These are phyloP conservation scores for Alternaria viburni DNA, from an alignment of 2,329 filamentous ascomycete genomes.

Conservation along the genomic window DNA sequence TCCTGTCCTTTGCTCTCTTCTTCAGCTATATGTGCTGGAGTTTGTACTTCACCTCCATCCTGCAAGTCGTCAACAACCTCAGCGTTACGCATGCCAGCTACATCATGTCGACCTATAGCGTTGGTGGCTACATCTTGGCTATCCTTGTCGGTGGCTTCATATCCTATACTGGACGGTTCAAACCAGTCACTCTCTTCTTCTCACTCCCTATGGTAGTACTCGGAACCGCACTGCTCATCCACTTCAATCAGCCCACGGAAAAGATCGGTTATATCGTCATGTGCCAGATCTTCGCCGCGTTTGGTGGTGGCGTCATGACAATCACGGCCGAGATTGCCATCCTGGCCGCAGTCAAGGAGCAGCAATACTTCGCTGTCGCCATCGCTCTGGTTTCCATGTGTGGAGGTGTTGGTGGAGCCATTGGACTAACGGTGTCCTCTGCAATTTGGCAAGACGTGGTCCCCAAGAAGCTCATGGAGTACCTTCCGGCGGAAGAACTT, in stretches of 20 bases:
- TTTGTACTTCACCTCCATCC: slow-evolving; percentile 49
- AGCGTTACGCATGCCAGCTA: slow-evolving; percentile 41
- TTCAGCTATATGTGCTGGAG: slow-evolving; percentile 45
- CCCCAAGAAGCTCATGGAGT: slow-evolving; percentile 53
- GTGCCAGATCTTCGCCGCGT: slow-evolving; percentile 44
- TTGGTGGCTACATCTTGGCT: slow-evolving; percentile 19
- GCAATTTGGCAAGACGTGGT: slow-evolving; percentile 69
- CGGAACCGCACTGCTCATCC: slow-evolving; percentile 40
- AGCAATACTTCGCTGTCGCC: slow-evolving; percentile 24
- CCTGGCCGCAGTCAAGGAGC: slow-evolving; percentile 30
- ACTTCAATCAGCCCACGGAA: slow-evolving; percentile 38
- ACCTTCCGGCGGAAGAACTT: slow-evolving; percentile 54
- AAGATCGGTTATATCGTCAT: slow-evolving; percentile 45
- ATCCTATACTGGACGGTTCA: slow-evolving; percentile 30
- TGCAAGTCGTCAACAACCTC: slow-evolving; percentile 47
- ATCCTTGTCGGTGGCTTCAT: slow-evolving; percentile 28
- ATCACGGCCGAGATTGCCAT: slow-evolving; percentile 35
- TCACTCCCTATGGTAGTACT: slow-evolving; percentile 35
- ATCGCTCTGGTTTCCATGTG: slow-evolving; percentile 57
- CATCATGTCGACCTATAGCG: slow-evolving; percentile 44
- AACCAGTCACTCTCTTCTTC: slow-evolving; percentile 29
- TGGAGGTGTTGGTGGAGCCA: slow-evolving; percentile 58
- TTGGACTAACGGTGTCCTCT: slow-evolving; percentile 60
- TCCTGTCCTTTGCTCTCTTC: slow-evolving; percentile 51
- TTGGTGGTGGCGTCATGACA: slow-evolving; percentile 32